These are phyloP conservation scores for Arthrobotrys musiformis DNA, from an alignment of 2,329 filamentous ascomycete species.

Conservation along the genomic window DNA sequence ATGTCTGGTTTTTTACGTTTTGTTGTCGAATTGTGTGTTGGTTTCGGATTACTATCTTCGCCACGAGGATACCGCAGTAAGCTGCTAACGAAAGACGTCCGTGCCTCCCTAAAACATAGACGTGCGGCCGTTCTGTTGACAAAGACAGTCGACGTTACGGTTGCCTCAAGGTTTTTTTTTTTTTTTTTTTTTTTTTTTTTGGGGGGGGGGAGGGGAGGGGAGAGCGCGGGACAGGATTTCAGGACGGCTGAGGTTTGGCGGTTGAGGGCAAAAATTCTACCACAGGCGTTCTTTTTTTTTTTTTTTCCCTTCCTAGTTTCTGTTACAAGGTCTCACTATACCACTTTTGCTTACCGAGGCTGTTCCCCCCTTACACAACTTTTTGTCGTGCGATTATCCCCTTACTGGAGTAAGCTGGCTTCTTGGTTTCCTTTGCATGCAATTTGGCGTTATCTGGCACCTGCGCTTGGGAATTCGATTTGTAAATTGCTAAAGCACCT, in stretches of 20 bases:
- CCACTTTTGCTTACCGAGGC: slow-evolving; percentile 39
- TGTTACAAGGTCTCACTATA: slow-evolving; percentile 35
- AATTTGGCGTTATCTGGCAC: slow-evolving; percentile 45
- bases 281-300: slow-evolving; percentile 42
- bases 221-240: too few relatives aligned
- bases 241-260: slow-evolving; percentile 21
- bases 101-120: neutral
- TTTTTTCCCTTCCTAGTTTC: neutral
- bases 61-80: neutral
- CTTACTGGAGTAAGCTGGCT: slow-evolving; percentile 38
- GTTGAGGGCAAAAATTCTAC: slow-evolving; percentile 24
- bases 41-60: slow-evolving; percentile 12
- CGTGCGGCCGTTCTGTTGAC: slow-evolving; percentile 18
- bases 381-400: slow-evolving; percentile 9
- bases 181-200: slow-evolving; percentile 13
- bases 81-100: slow-evolving; percentile 1
- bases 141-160: slow-evolving; percentile 10
- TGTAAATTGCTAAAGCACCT: slow-evolving; percentile 9
- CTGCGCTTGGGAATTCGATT: slow-evolving; percentile 30
- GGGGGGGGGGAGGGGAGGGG: neutral
- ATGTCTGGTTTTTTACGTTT: neutral
- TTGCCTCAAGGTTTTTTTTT: too few relatives aligned
- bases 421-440: slow-evolving; percentile 47
- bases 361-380: slow-evolving; percentile 11
- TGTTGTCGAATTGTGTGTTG: slow-evolving; percentile 10